phyloP scores from a whole-genome alignment of 2,329 filamentous ascomycete genomes.

The Didymella sp. region DNA sequence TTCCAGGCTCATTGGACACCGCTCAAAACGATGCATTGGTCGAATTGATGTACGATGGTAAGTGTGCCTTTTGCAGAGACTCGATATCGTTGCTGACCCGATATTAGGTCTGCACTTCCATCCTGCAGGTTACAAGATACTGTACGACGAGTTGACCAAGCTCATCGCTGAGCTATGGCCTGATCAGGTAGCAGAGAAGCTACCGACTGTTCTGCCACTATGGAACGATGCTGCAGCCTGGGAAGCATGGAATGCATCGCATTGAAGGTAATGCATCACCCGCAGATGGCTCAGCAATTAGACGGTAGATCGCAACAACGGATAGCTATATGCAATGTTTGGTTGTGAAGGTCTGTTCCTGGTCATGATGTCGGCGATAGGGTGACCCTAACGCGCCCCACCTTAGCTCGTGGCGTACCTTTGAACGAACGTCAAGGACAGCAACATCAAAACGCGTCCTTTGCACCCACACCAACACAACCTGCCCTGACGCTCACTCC shows the following conservation, averaged over 20 bases:
- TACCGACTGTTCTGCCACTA: constrained; percentile 61
- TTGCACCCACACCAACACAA: not conserved
- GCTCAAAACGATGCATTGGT: constrained; percentile 63
- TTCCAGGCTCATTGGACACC: constrained; percentile 65
- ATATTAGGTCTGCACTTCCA: constrained; percentile 64
- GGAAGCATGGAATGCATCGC: constrained; percentile 24
- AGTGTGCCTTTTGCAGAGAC: constrained; percentile 21
- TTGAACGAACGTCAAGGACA: constrained; percentile 1
- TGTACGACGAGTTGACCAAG: constrained; percentile 62
- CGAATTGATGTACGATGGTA: constrained; percentile 64
- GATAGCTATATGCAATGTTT: not conserved
- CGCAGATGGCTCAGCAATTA: not conserved
- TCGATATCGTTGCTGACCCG: constrained; percentile 16
- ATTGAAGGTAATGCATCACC: not conserved
- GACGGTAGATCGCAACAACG: not conserved
- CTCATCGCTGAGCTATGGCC: constrained; percentile 61
- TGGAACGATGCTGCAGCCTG: constrained; percentile 57
- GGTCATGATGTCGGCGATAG: constrained; percentile 11
- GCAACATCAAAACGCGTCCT: constrained; percentile 1
- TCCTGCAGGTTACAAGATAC: constrained; percentile 61
- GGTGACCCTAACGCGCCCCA: constrained; percentile 4
- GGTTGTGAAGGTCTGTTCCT: not conserved
- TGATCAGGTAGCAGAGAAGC: constrained; percentile 60
- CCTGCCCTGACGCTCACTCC: not conserved
- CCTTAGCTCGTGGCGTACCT: constrained; percentile 9